phyloP scores from a whole-genome alignment of 192 early-diverging fungal genomes.

The Entomortierella beljakovae region DNA sequence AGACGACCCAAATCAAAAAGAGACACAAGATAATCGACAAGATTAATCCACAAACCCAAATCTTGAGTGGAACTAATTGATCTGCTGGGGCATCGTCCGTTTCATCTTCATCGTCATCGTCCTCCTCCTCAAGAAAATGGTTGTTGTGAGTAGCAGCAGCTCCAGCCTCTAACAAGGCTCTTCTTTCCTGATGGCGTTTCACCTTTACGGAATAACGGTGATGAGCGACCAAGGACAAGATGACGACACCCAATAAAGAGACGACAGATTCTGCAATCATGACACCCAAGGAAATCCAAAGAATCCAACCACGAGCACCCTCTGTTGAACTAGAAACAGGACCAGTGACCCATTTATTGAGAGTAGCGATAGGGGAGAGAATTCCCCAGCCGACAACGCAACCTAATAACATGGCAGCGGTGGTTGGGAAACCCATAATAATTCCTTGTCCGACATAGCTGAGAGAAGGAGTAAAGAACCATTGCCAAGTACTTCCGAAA shows the following conservation, averaged over 20 bases:
- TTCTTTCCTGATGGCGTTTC: conserved; percentile 13
- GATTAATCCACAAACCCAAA: conserved; percentile 74
- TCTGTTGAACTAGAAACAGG: conserved; percentile 75
- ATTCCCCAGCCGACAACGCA: conserved; percentile 81
- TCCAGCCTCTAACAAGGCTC: background rate
- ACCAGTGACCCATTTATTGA: conserved; percentile 79
- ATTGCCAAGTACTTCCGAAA: conserved; percentile 69
- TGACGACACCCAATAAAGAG: conserved; percentile 66
- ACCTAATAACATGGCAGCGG: conserved; percentile 76
- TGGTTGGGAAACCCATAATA: conserved; percentile 86
- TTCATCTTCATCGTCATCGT: conserved; percentile 39
- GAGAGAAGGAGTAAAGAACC: conserved; percentile 78
- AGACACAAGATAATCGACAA: conserved; percentile 72
- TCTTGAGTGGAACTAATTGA: conserved; percentile 70
- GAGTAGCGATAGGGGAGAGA: conserved; percentile 74
- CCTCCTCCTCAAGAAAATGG: conserved; percentile 14
- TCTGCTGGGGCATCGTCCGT: conserved; percentile 60
- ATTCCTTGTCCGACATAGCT: conserved; percentile 85
- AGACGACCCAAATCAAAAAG: conserved; percentile 70
- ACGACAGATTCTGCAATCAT: conserved; percentile 82
- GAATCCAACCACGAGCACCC: conserved; percentile 80
- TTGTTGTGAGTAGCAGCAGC: background rate
- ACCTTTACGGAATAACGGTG: conserved; percentile 21
- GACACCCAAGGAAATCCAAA: conserved; percentile 83
- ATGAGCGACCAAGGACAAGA: conserved; percentile 55